Evolutionary conservation across 495 filamentous ascomycete species (phyloP).

Genomic region (Xylaria castorea): DNA sequence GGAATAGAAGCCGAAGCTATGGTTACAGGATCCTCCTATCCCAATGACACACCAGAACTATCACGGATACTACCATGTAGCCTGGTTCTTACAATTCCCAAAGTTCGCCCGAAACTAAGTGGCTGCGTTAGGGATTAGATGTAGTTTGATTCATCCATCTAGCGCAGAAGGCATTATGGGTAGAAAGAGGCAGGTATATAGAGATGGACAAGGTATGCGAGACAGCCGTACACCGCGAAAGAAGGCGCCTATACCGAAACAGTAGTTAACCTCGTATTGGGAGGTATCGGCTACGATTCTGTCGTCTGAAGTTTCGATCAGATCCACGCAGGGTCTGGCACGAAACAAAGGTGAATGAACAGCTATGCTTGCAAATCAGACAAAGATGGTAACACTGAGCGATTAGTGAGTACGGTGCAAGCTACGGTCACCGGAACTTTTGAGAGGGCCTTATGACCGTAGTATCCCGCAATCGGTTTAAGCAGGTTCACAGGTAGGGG

Average conservation of each 20-base stretch:
- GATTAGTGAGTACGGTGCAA: background rate
- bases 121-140: background rate
- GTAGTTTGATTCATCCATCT: background rate
- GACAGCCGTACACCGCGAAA: constrained; percentile 1
- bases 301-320: constrained; percentile 19
- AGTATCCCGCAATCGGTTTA: constrained; percentile 2
- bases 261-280: constrained; percentile 1
- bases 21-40: background rate
- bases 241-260: constrained; percentile 15
- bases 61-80: background rate
- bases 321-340: constrained; percentile 18
- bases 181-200: constrained; percentile 16
- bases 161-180: background rate
- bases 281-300: background rate
- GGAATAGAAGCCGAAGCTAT: background rate
- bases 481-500: constrained; percentile 11
- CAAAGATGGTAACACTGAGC: background rate
- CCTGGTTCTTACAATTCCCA: background rate
- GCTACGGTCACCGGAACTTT: background rate
- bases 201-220: constrained; percentile 1
- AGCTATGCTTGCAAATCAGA: background rate
- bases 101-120: background rate
- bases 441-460: background rate
- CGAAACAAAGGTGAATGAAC: constrained; percentile 4
- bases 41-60: background rate